These are phyloP conservation scores for Candida golubevii DNA, from an alignment of 805 yeast species.

Conservation along the genomic window DNA sequence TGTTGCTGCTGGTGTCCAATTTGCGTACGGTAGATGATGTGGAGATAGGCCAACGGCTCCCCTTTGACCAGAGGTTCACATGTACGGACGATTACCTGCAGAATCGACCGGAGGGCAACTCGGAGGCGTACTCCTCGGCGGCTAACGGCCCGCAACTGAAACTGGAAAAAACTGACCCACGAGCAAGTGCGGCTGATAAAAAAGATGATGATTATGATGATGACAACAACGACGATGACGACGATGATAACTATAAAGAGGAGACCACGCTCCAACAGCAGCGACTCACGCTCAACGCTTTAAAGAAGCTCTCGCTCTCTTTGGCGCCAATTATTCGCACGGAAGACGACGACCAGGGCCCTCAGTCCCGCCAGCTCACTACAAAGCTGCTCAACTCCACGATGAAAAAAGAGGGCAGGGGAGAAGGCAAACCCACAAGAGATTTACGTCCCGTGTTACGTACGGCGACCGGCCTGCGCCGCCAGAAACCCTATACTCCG, in stretches of 20 bases:
- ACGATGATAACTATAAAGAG: constrained; percentile 28
- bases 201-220: not conserved
- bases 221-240: constrained; percentile 6
- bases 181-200: not conserved
- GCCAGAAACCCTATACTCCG: constrained; percentile 37
- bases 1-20: constrained; percentile 34
- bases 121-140: not conserved
- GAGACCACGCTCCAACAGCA: constrained; percentile 40
- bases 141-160: not conserved
- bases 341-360: constrained; percentile 21
- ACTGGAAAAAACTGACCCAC: too few relatives aligned
- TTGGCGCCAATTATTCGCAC: constrained; percentile 35
- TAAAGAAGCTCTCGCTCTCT: constrained; percentile 39
- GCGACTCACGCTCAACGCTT: constrained; percentile 38
- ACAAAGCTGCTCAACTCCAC: constrained; percentile 11
- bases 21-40: constrained; percentile 28
- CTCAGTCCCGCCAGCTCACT: constrained; percentile 12
- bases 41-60: constrained; percentile 40
- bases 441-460: constrained; percentile 5
- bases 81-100: not conserved
- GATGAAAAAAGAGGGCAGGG: not conserved
- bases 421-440: not conserved
- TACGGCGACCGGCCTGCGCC: constrained; percentile 1
- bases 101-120: not conserved
- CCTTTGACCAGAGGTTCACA: constrained; percentile 26